Conservation (phyloP, 208 protist species). For the Acanthamoeba triangularis region DNA sequence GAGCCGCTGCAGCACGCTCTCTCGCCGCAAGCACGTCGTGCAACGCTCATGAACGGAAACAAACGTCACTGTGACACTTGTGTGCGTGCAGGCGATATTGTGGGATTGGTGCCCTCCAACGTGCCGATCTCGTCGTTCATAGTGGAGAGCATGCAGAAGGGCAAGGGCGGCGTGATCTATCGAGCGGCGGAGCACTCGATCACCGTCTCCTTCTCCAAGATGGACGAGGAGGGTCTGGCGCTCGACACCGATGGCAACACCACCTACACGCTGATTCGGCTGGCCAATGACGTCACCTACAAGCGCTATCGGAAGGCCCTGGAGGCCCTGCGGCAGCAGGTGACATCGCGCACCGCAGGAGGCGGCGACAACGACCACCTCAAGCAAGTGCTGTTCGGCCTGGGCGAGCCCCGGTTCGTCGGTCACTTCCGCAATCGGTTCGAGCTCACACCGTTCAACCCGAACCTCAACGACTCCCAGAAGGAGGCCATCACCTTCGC, state of each 20-base stretch:
- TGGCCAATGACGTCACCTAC: conserved; percentile 76
- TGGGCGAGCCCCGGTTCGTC: conserved; percentile 51
- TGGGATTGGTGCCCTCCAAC: conserved; percentile 61
- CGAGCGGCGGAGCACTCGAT: background rate
- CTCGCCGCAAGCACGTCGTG: background rate
- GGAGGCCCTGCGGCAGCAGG: background rate
- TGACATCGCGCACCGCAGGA: background rate
- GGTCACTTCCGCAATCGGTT: conserved; percentile 29
- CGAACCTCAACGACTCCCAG: conserved; percentile 68
- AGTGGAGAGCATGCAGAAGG: conserved; percentile 44
- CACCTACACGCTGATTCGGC: conserved; percentile 50
- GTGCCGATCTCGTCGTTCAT: conserved; percentile 62
- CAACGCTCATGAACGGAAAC: background rate
- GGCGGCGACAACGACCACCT: conserved; percentile 51
- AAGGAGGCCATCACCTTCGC: conserved; percentile 77
- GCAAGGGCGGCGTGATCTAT: conserved; percentile 72
- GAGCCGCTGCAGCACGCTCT: background rate
- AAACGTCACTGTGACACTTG: background rate
- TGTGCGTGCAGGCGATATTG: conserved; percentile 46
- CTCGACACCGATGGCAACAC: background rate
- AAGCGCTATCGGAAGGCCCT: conserved; percentile 64
- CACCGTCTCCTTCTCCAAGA: conserved; percentile 75
- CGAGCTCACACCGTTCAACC: conserved; percentile 54
- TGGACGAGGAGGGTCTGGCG: conserved; percentile 41
- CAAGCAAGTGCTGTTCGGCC: conserved; percentile 69